Conservation (phyloP, 2,329 filamentous ascomycete species). For the Penicillium brasilianum region DNA sequence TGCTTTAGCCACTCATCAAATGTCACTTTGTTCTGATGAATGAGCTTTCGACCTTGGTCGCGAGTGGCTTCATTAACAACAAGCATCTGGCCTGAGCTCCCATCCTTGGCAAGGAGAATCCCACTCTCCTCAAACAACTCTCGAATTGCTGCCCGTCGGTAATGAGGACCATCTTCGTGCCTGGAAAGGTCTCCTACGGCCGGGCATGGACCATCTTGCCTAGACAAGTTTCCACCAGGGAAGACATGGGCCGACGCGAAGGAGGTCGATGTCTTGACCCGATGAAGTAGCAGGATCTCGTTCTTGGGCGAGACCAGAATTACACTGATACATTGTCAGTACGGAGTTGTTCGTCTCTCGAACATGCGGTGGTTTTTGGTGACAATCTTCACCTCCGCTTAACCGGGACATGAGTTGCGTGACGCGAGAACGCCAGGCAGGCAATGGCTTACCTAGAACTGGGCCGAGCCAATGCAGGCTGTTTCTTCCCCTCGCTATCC, state of each 20-base stretch:
- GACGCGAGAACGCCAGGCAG: not conserved
- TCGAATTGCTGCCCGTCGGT: constrained; percentile 81
- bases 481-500: constrained; percentile 39
- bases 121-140: constrained; percentile 97
- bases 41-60: constrained; percentile 67
- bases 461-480: constrained; percentile 59
- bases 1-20: constrained; percentile 70
- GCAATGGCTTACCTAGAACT: constrained; percentile 63
- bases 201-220: constrained; percentile 72
- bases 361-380: not conserved
- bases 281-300: constrained; percentile 84
- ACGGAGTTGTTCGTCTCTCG: too few species aligned
- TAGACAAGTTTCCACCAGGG: constrained; percentile 79
- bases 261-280: constrained; percentile 78
- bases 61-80: constrained; percentile 64
- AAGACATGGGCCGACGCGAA: constrained; percentile 96
- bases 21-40: constrained; percentile 68
- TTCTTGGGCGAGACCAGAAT: constrained; percentile 85
- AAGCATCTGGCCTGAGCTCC: constrained; percentile 57
- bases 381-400: not conserved
- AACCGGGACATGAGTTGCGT: not conserved
- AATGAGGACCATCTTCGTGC: constrained; percentile 73
- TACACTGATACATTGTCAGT: constrained; percentile 61
- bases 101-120: constrained; percentile 70
- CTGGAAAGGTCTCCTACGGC: constrained; percentile 56